Base-by-base conservation (phyloP, 2,329 filamentous ascomycete species). In the Phaeoacremonium minimum region DNA sequence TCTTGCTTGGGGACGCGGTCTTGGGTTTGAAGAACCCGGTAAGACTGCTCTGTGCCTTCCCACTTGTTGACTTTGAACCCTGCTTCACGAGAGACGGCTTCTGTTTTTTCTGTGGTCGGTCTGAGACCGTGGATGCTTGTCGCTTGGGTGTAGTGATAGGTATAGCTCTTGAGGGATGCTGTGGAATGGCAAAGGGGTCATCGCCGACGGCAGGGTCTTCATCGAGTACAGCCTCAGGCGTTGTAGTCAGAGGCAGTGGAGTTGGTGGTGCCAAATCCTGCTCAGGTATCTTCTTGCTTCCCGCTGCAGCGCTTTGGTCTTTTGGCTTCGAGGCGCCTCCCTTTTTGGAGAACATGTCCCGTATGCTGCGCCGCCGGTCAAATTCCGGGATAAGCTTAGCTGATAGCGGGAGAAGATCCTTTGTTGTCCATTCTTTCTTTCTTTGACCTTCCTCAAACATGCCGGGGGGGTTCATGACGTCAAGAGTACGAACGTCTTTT, bases 311-410 rank as follows among this genome's bases (percentile, higher is more conserved):
- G n/a, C n/a, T n/a, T n/a, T n/a, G n/a, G n/a, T n/a, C n/a, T n/a
- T n/a, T n/a, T 30, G 46, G 22, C 15, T 20, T 43, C 7, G 6
- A 41, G 12, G 18, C 40, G 34, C 36, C 50, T 46, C 12, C 40
- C 47, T 75, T 82, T 48, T 74, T 80, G 41, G 69, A 70, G 55
- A 97, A 96, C 93, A 98, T 97, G 53, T 95, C 89, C 49, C 84
- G 87, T 53, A 98, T 96, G 55, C 71, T 95, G 46, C 79, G 77
- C 15, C 93, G 79, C 41, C 83, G 82, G 52, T 90, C 80, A 48
- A 97, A 97, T 49, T 96, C 90, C 2, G 88, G 84, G 38, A 96
- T 84, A 8, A 94, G 71, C 53, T 80, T 88, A 1, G 85, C 90
- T 15, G 90, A 97, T 37, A 85, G 69, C 4, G 85, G 75, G 9